phyloP scores from a whole-genome alignment of 805 yeast species.

The Starmerella lactis-condensi region DNA sequence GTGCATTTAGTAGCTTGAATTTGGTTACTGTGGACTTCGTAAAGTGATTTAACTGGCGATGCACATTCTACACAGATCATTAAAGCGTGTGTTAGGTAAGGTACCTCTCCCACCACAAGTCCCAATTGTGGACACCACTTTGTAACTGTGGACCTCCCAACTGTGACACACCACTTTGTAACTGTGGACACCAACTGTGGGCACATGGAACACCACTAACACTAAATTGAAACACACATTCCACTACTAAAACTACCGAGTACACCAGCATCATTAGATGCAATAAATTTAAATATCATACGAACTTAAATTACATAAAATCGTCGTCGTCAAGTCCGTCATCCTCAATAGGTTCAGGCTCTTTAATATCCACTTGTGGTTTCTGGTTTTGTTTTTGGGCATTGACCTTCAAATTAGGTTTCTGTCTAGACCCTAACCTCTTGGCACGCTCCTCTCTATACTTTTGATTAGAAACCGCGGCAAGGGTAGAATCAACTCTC shows the following conservation, averaged over 20 bases:
- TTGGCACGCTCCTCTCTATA: slow-evolving; percentile 79
- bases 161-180: not conserved
- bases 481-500: slow-evolving; percentile 70
- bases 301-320: slow-evolving; percentile 22
- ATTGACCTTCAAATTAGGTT: slow-evolving; percentile 63
- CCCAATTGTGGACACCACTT: too few species aligned
- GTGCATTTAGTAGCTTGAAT: slow-evolving; percentile 64
- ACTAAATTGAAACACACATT: not conserved
- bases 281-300: not conserved
- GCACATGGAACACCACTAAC: not conserved
- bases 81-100: too few species aligned
- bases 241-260: not conserved
- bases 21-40: slow-evolving; percentile 55
- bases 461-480: slow-evolving; percentile 65
- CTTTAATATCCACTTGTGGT: slow-evolving; percentile 25
- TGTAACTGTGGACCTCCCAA: not conserved
- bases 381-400: slow-evolving; percentile 40
- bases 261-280: not conserved
- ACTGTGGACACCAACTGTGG: not conserved
- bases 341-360: slow-evolving; percentile 30
- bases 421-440: slow-evolving; percentile 78
- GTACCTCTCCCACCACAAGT: too few species aligned
- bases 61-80: slow-evolving; percentile 88
- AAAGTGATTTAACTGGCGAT: slow-evolving; percentile 44
- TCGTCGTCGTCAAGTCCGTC: slow-evolving; percentile 27